Percentiles rank a stretch among this genome's conserved stretches.
phyloP scores from a whole-genome alignment of 257 asterid species.

The Nicotiana tabacum region DNA sequence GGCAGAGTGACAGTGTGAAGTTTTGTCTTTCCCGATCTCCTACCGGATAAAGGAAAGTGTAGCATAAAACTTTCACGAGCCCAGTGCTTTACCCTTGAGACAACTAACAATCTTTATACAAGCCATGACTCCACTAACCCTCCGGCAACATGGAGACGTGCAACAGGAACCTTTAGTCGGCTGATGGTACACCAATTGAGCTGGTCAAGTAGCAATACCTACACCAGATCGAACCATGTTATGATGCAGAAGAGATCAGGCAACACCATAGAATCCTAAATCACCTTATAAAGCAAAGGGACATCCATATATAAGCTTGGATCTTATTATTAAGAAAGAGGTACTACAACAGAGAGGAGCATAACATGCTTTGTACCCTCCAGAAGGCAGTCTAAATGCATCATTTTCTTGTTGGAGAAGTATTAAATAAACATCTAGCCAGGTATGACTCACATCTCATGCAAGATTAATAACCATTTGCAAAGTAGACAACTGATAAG shows the following conservation, averaged over 20 bases:
- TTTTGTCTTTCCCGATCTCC: not conserved
- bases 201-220: slow-evolving; percentile 12
- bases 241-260: not conserved
- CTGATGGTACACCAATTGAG: slow-evolving; percentile 1
- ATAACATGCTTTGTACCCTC: not conserved
- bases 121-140: slow-evolving; percentile 73
- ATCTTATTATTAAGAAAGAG: not conserved
- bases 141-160: slow-evolving; percentile 63
- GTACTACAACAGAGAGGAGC: not conserved
- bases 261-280: not conserved
- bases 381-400: slow-evolving; percentile 1
- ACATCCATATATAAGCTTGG: not conserved
- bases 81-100: slow-evolving; percentile 47
- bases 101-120: slow-evolving; percentile 36
- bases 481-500: not conserved
- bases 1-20: not conserved
- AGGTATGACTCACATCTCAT: not conserved
- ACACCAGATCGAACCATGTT: slow-evolving; percentile 8
- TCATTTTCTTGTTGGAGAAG: not conserved
- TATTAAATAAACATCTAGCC: not conserved
- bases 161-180: slow-evolving; percentile 8
- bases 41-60: slow-evolving; percentile 2
- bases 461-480: not conserved
- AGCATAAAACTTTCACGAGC: not conserved
- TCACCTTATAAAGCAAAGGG: not conserved